These are phyloP conservation scores for Globisporangium paddicum DNA, from an alignment of 352 stramenopile genomes.

Conservation along the genomic window DNA sequence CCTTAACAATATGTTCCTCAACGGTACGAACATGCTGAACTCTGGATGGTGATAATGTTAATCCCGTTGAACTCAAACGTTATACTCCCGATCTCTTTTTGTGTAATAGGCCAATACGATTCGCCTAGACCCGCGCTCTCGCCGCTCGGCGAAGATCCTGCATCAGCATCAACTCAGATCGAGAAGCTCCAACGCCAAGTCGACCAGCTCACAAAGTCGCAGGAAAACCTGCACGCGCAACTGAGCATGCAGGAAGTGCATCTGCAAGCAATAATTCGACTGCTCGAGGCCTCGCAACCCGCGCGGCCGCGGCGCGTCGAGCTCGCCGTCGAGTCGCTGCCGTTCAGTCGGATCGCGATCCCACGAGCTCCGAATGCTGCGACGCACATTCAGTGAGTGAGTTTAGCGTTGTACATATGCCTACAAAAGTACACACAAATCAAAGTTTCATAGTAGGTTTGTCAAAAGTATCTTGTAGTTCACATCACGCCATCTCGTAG, in stretches of 20 bases:
- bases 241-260: conserved; percentile 50
- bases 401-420: background rate
- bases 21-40: conserved; percentile 7
- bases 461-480: background rate
- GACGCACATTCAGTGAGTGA: background rate
- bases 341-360: conserved; percentile 44
- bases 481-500: conserved; percentile 30
- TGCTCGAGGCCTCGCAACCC: conserved; percentile 31
- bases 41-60: background rate
- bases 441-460: background rate
- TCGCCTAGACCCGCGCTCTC: conserved; percentile 29
- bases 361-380: background rate
- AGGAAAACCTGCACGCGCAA: conserved; percentile 56
- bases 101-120: conserved; percentile 25
- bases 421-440: too few species aligned
- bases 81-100: too few species aligned
- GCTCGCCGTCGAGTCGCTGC: conserved; percentile 22
- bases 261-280: conserved; percentile 43
- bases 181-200: conserved; percentile 48
- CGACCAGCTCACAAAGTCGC: conserved; percentile 41
- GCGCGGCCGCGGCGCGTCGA: conserved; percentile 4
- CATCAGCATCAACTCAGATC: conserved; percentile 15
- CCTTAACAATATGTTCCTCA: conserved; percentile 31
- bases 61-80: background rate
- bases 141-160: conserved; percentile 17